Conservation (phyloP, 805 yeast species). For the Zygosaccharomyces gambellarensis region DNA sequence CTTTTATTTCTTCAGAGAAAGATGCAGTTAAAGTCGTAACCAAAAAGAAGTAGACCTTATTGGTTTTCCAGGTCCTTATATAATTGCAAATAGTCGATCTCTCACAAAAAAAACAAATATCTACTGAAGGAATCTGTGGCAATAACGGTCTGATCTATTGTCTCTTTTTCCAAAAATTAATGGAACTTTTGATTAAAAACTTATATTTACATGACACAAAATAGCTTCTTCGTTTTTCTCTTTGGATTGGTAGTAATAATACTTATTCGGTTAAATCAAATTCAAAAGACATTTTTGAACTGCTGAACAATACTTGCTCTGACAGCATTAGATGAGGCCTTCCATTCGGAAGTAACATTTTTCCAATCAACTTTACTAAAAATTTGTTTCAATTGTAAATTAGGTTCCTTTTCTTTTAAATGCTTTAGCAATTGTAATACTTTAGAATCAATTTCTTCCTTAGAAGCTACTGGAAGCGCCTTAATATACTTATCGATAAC, state of each 20-base stretch:
- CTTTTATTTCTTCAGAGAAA: not conserved
- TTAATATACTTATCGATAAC: constrained; percentile 40
- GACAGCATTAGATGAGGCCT: constrained; percentile 33
- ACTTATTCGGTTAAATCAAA: not conserved
- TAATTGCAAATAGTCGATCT: not conserved
- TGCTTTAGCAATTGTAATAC: constrained; percentile 27
- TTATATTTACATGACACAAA: constrained; percentile 3
- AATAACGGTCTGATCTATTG: not conserved
- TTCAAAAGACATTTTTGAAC: constrained; percentile 18
- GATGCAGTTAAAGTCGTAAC: not conserved
- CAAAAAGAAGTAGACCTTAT: not conserved
- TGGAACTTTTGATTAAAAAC: not conserved
- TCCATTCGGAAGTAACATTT: constrained; percentile 36
- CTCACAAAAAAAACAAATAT: constrained; percentile 2
- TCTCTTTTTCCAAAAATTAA: not conserved
- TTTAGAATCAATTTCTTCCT: constrained; percentile 39
- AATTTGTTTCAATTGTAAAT: constrained; percentile 31
- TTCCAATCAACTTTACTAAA: constrained; percentile 35
- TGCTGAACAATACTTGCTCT: constrained; percentile 32
- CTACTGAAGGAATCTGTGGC: not conserved
- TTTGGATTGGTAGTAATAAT: constrained; percentile 11
- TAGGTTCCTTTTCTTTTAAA: constrained; percentile 21
- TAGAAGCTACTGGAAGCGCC: constrained; percentile 45
- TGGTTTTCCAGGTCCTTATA: not conserved
- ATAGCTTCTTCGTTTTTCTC: constrained; percentile 11